Conservation (phyloP, 768 basidiomycete genomes). For the Russula earlei region DNA sequence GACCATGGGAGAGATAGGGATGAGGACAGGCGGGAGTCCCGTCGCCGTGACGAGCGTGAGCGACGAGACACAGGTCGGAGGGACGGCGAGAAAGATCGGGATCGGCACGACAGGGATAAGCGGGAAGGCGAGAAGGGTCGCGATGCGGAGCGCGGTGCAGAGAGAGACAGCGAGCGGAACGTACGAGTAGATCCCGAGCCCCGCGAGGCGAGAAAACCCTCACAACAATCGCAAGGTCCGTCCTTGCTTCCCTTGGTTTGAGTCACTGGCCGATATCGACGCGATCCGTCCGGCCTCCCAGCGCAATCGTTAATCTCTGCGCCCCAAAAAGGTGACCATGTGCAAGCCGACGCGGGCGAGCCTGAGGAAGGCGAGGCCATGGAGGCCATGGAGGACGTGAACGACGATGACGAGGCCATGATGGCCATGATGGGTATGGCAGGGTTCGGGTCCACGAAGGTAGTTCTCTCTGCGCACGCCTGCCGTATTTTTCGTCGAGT, state of each 20-base stretch:
- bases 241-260: background rate
- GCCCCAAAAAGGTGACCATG: slow-evolving; percentile 5
- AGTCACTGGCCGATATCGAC: background rate
- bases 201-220: slow-evolving; percentile 14
- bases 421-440: slow-evolving; percentile 83
- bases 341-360: slow-evolving; percentile 30
- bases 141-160: slow-evolving; percentile 30
- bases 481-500: background rate
- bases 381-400: slow-evolving; percentile 43
- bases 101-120: slow-evolving; percentile 14
- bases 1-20: slow-evolving; percentile 15
- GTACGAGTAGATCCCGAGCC: slow-evolving; percentile 24
- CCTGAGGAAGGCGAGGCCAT: slow-evolving; percentile 40
- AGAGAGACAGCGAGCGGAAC: slow-evolving; percentile 32
- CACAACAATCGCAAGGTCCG: slow-evolving; percentile 7
- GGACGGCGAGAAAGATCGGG: slow-evolving; percentile 20
- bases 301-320: background rate
- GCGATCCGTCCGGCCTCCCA: background rate
- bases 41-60: slow-evolving; percentile 18
- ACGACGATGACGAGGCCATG: slow-evolving; percentile 71
- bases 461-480: slow-evolving; percentile 26
- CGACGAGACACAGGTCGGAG: slow-evolving; percentile 20
- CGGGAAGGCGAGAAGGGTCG: slow-evolving; percentile 37
- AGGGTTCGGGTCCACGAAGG: slow-evolving; percentile 89
- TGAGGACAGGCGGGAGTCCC: slow-evolving; percentile 9